Percentiles rank a stretch among this genome's conserved stretches.
phyloP scores from a whole-genome alignment of 2,329 filamentous ascomycete species.

The Ampelomyces quisqualis region DNA sequence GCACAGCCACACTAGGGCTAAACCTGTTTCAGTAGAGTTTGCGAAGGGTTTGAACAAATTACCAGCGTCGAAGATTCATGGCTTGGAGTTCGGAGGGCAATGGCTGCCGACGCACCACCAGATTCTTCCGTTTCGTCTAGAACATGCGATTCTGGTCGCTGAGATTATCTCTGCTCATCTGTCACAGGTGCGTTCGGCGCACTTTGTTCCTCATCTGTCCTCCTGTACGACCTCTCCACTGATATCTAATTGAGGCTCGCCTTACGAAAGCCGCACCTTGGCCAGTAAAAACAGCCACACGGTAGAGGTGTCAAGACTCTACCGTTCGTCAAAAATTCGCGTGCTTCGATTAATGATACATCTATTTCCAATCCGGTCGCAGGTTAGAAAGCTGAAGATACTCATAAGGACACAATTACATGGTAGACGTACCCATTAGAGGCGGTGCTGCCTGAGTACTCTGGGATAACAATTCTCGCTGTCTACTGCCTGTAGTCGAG shows the following conservation, averaged over 20 bases:
- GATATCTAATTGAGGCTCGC: slow-evolving; percentile 1
- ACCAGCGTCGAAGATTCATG: slow-evolving; percentile 11
- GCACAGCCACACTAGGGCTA: slow-evolving; percentile 15
- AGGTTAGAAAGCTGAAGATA: slow-evolving; percentile 12
- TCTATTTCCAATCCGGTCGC: slow-evolving; percentile 11
- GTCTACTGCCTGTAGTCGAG: slow-evolving; percentile 4
- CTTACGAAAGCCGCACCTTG: slow-evolving; percentile 7
- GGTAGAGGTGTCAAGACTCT: slow-evolving; percentile 9
- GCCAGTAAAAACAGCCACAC: slow-evolving; percentile 2
- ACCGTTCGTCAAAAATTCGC: slow-evolving; percentile 6
- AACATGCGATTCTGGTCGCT: slow-evolving; percentile 12
- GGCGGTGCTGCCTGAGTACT: slow-evolving; percentile 25
- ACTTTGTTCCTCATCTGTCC: slow-evolving; percentile 7
- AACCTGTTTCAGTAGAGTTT: slow-evolving; percentile 21
- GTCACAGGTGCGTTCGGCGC: slow-evolving; percentile 14
- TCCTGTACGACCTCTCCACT: slow-evolving; percentile 16
- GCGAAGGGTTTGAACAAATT: slow-evolving; percentile 19
- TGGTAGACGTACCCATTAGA: slow-evolving; percentile 29
- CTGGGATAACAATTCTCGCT: slow-evolving; percentile 6
- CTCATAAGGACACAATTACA: slow-evolving; percentile 16
- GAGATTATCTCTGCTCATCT: slow-evolving; percentile 10
- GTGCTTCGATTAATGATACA: slow-evolving; percentile 11
- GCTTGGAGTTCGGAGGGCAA: slow-evolving; percentile 10
- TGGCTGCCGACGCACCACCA: slow-evolving; percentile 12
- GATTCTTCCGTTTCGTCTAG: slow-evolving; percentile 8